Percentiles rank a stretch among this genome's conserved stretches.
phyloP scores from a whole-genome alignment of 2,329 filamentous ascomycete genomes.

The Talaromyces albobiverticillius region DNA sequence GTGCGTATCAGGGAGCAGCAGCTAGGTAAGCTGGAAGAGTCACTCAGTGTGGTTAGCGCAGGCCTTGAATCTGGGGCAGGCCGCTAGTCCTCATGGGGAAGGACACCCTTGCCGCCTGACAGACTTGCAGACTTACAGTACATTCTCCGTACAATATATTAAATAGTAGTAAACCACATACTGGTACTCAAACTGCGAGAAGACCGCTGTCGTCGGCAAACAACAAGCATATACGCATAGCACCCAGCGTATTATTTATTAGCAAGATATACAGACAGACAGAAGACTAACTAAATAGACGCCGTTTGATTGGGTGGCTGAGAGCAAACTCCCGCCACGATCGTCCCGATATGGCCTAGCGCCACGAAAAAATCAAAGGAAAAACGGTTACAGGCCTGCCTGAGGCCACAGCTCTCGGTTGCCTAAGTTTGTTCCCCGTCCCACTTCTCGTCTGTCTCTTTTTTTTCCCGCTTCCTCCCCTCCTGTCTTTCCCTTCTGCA shows the following conservation, averaged over 20 bases:
- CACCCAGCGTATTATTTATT: too few relatives aligned
- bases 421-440: slow-evolving; percentile 11
- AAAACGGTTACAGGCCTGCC: not conserved
- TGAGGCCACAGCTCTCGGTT: too few relatives aligned
- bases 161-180: too few relatives aligned
- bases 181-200: too few relatives aligned
- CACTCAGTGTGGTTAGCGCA: not conserved
- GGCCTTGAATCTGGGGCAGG: not conserved
- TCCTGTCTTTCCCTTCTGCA: slow-evolving; percentile 17
- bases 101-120: not conserved
- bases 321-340: not conserved
- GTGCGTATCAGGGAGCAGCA: too few relatives aligned
- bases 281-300: too few relatives aligned
- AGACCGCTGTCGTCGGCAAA: too few relatives aligned
- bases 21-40: too few relatives aligned
- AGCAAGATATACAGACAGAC: too few relatives aligned
- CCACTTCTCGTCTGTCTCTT: slow-evolving; percentile 19
- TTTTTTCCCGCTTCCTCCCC: slow-evolving; percentile 18
- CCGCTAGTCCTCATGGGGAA: not conserved
- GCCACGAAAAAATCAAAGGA: slow-evolving; percentile 11
- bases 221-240: too few relatives aligned
- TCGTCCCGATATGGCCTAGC: slow-evolving; percentile 9
- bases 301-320: not conserved
- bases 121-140: too few relatives aligned
- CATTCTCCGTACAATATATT: too few relatives aligned